A percentile compares a stretch with the other conserved stretches of the same genome.
Evolutionary conservation across 2,329 filamentous ascomycete species (phyloP).

Genomic region (Epichloe gansuensis): DNA sequence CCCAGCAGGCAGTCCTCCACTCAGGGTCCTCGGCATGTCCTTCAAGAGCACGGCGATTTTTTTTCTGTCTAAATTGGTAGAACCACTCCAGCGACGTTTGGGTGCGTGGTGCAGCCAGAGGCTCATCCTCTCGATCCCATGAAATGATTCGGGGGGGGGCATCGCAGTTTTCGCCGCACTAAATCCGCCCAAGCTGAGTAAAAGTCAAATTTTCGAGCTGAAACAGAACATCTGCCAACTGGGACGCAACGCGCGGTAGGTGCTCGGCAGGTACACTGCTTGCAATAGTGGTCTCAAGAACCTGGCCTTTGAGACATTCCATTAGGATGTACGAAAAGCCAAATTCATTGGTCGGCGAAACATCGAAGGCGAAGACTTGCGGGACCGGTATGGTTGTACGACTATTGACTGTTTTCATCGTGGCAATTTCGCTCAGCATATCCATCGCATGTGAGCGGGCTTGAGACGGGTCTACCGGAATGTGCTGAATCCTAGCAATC

Average conservation of each 20-base stretch:
- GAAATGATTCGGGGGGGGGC: constrained; percentile 6
- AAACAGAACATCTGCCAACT: constrained; percentile 4
- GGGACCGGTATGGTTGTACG: constrained; percentile 6
- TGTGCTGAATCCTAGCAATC: constrained; percentile 6
- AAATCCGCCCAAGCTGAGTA: constrained; percentile 5
- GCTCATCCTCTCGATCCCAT: background rate
- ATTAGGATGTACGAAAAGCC: constrained; percentile 7
- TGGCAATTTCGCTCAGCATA: constrained; percentile 8
- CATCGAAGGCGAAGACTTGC: constrained; percentile 1
- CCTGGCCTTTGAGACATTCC: constrained; percentile 4
- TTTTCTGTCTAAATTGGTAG: constrained; percentile 1
- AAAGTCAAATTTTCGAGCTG: constrained; percentile 6
- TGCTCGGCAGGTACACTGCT: background rate
- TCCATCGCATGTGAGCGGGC: constrained; percentile 1
- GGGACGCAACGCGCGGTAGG: background rate
- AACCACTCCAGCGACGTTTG: constrained; percentile 8
- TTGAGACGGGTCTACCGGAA: background rate
- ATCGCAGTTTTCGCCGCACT: constrained; percentile 7
- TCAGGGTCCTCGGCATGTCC: constrained; percentile 2
- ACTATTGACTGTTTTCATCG: constrained; percentile 3
- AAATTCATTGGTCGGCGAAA: constrained; percentile 4
- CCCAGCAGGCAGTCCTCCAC: constrained; percentile 5
- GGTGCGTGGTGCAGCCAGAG: background rate
- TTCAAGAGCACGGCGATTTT: constrained; percentile 3
- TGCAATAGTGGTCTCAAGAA: constrained; percentile 4